phyloP scores from a whole-genome alignment of 2,329 filamentous ascomycete genomes.

The Leptographium wingfieldii region DNA sequence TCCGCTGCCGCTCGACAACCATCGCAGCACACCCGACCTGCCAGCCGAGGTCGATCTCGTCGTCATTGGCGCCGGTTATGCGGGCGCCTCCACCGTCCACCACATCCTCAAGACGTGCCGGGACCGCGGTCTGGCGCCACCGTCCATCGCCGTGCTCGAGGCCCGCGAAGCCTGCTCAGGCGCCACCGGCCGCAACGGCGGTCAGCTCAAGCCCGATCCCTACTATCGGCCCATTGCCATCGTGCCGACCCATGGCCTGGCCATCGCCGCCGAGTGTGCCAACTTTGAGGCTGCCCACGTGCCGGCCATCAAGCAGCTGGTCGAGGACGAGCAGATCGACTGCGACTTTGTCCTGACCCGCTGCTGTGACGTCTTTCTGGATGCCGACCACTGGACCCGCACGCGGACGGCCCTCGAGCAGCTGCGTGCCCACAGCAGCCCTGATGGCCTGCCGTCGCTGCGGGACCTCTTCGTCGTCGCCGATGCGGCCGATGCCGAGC shows the following conservation, averaged over 20 bases:
- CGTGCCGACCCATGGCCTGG: slow-evolving; percentile 17
- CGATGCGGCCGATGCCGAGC: slow-evolving; percentile 17
- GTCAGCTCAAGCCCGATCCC: slow-evolving; percentile 21
- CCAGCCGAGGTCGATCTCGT: slow-evolving; percentile 29
- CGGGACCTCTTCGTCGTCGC: slow-evolving; percentile 14
- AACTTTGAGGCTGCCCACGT: slow-evolving; percentile 18
- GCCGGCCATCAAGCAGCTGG: slow-evolving; percentile 20
- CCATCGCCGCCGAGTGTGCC: slow-evolving; percentile 12
- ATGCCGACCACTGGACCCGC: slow-evolving; percentile 10
- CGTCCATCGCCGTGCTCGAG: slow-evolving; percentile 21
- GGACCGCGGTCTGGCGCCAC: slow-evolving; percentile 2
- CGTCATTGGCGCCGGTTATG: slow-evolving; percentile 34
- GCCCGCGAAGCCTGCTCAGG: slow-evolving; percentile 23
- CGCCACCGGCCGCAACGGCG: slow-evolving; percentile 24
- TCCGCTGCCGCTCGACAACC: slow-evolving; percentile 22
- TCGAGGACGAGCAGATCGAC: slow-evolving; percentile 26
- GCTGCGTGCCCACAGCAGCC: slow-evolving; percentile 10
- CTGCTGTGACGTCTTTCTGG: slow-evolving; percentile 25
- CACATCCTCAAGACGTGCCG: slow-evolving; percentile 21
- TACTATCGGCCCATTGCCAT: slow-evolving; percentile 4
- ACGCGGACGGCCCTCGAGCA: slow-evolving; percentile 19
- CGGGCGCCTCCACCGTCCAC: slow-evolving; percentile 30
- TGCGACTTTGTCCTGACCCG: slow-evolving; percentile 31
- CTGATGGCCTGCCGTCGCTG: slow-evolving; percentile 9
- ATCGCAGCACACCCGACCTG: slow-evolving; percentile 24